A percentile compares a stretch with the other conserved stretches of the same genome.
Conservation (phyloP, 2,329 filamentous ascomycete genomes). For the Aspergillus cejpii region DNA sequence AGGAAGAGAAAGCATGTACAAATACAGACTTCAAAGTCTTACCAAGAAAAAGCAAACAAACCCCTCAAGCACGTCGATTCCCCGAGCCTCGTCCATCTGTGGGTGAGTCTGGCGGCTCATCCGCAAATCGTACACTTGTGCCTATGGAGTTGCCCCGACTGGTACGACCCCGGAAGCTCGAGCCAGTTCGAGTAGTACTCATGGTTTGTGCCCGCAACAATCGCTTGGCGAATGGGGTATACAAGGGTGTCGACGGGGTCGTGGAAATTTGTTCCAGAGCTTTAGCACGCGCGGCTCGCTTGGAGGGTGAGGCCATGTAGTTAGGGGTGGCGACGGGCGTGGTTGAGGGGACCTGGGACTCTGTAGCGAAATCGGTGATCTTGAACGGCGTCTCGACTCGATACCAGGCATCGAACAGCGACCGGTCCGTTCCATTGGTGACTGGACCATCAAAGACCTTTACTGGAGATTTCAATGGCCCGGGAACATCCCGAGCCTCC, state of each 20-base stretch:
- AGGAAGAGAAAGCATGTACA: conserved; percentile 4
- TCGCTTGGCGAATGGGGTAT: conserved; percentile 41
- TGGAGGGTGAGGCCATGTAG: conserved; percentile 43
- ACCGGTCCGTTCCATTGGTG: conserved; percentile 17
- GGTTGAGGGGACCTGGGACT: conserved; percentile 28
- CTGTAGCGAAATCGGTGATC: conserved; percentile 30
- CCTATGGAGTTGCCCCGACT: conserved; percentile 26
- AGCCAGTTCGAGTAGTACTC: conserved; percentile 18
- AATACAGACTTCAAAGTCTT: conserved; percentile 1
- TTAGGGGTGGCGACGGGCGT: conserved; percentile 38
- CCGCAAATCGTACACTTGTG: conserved; percentile 39
- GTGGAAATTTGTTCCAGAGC: conserved; percentile 39
- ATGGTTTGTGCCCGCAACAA: conserved; percentile 26
- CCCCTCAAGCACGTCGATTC: conserved; percentile 25
- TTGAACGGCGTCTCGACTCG: conserved; percentile 35
- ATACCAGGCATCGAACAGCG: conserved; percentile 34
- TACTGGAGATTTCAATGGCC: conserved; percentile 25
- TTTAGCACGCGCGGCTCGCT: conserved; percentile 40
- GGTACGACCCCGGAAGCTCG: conserved; percentile 21
- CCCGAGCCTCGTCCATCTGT: conserved; percentile 35
- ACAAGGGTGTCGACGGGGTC: conserved; percentile 41
- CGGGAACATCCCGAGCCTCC: conserved; percentile 27
- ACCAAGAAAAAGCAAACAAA: conserved; percentile 3
- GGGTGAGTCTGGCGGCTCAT: conserved; percentile 38
- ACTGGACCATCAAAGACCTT: conserved; percentile 18